Conservation (phyloP, 2,329 filamentous ascomycete species). For the Talaromyces sp. region DNA sequence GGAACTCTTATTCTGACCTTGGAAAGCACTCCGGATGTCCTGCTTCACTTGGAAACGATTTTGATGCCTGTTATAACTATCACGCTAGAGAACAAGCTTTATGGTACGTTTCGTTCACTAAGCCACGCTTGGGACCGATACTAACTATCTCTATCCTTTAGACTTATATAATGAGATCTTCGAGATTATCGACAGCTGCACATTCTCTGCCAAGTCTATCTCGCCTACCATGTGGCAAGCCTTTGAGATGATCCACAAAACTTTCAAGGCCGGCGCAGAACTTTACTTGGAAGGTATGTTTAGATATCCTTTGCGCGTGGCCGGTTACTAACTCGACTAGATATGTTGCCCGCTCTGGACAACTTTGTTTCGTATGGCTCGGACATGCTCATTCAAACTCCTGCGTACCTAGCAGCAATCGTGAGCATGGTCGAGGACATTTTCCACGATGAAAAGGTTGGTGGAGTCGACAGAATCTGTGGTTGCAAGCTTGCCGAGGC, state of each 20-base stretch:
- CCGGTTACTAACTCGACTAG: conserved; percentile 33
- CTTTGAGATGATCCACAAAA: conserved; percentile 92
- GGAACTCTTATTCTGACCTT: conserved; percentile 94
- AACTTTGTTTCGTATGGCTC: conserved; percentile 96
- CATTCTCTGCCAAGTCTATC: conserved; percentile 92
- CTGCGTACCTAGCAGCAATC: conserved; percentile 79
- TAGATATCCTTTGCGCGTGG: neutral
- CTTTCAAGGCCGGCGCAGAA: conserved; percentile 95
- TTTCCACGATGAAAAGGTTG: conserved; percentile 87
- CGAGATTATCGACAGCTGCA: conserved; percentile 98
- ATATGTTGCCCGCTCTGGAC: conserved; percentile 96
- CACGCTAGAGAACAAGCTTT: conserved; percentile 95
- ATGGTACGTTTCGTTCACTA: conserved; percentile 50
- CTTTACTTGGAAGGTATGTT: conserved; percentile 73
- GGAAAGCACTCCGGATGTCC: conserved; percentile 93
- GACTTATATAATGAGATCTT: conserved; percentile 98
- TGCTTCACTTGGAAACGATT: conserved; percentile 89
- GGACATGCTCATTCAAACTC: conserved; percentile 73
- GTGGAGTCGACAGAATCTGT: conserved; percentile 90
- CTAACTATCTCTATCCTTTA: conserved; percentile 27
- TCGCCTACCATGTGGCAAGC: conserved; percentile 98
- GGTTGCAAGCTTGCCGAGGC: conserved; percentile 97
- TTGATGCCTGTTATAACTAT: conserved; percentile 96
- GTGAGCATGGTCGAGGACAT: conserved; percentile 94
- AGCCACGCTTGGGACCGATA: neutral